These are phyloP conservation scores for Aspergillus bertholletiae DNA, from an alignment of 495 filamentous ascomycete species.

Conservation along the genomic window DNA sequence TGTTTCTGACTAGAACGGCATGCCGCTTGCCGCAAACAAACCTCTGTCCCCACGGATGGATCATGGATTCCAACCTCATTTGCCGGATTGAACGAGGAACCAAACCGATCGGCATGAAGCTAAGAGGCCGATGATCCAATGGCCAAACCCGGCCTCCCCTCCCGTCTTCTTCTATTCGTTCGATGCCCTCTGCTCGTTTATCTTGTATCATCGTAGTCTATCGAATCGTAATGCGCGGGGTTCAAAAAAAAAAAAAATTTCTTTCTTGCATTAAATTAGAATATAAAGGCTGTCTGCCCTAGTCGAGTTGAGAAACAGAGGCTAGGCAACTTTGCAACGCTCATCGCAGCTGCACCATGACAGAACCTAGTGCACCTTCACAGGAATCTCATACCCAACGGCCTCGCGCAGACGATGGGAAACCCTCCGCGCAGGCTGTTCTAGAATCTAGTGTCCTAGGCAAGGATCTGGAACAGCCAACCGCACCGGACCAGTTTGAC, in stretches of 20 bases:
- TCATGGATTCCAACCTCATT: too few relatives aligned
- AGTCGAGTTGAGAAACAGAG: neutral
- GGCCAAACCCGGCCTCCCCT: too few relatives aligned
- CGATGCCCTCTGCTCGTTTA: neutral
- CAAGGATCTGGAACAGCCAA: constrained; percentile 15
- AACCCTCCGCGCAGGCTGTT: neutral
- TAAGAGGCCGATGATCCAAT: too few relatives aligned
- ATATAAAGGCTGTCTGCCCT: too few relatives aligned
- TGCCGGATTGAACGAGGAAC: too few relatives aligned
- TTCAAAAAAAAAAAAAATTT: neutral
- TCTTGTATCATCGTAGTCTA: neutral
- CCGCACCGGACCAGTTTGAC: constrained; percentile 46
- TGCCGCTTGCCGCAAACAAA: too few relatives aligned
- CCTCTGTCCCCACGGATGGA: too few relatives aligned
- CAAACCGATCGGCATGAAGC: neutral
- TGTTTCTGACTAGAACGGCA: too few relatives aligned
- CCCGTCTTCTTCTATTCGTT: neutral
- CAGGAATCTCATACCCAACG: neutral
- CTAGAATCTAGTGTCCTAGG: neutral
- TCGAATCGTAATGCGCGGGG: neutral
- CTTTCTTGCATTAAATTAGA: too few relatives aligned
- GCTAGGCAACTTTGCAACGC: neutral
- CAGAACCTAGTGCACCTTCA: neutral
- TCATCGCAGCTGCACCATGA: neutral
- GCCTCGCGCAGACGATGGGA: neutral